These are phyloP conservation scores for Hyaloscypha variabilis DNA, from an alignment of 495 filamentous ascomycete species.

Conservation along the genomic window DNA sequence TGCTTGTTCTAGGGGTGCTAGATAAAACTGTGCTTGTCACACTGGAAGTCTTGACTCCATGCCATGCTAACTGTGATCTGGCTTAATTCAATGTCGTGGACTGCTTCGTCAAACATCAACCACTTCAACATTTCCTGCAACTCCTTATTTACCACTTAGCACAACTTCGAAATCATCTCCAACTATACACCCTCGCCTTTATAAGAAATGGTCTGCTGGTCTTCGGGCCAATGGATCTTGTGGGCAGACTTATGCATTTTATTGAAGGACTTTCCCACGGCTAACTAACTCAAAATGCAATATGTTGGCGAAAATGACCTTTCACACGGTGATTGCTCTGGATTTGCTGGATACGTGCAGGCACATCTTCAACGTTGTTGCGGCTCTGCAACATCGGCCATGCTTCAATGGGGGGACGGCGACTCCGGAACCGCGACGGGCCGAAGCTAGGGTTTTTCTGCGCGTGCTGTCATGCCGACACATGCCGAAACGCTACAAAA, in stretches of 20 bases:
- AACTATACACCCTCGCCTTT: background rate
- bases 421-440: no score
- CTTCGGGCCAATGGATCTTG: conserved; percentile 13
- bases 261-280: conserved; percentile 2
- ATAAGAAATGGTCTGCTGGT: conserved; percentile 17
- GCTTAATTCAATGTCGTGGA: conserved; percentile 1
- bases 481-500: background rate
- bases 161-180: conserved; percentile 7
- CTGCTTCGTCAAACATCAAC: conserved; percentile 5
- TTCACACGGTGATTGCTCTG: background rate
- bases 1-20: background rate
- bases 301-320: background rate
- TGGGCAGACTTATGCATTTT: background rate
- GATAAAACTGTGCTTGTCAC: conserved; percentile 6
- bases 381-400: no score
- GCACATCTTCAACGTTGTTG: no score
- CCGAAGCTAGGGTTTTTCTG: background rate
- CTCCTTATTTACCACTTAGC: conserved; percentile 2
- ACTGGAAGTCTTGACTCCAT: conserved; percentile 8
- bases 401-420: no score
- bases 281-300: conserved; percentile 9
- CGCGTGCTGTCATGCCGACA: background rate
- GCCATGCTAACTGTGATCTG: background rate
- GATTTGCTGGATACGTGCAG: no score
- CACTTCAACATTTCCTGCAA: conserved; percentile 5